A percentile compares a stretch with the other conserved stretches of the same genome.
These are phyloP conservation scores for Podaxis mareebaensis DNA, from an alignment of 768 basidiomycete species.

Conservation along the genomic window DNA sequence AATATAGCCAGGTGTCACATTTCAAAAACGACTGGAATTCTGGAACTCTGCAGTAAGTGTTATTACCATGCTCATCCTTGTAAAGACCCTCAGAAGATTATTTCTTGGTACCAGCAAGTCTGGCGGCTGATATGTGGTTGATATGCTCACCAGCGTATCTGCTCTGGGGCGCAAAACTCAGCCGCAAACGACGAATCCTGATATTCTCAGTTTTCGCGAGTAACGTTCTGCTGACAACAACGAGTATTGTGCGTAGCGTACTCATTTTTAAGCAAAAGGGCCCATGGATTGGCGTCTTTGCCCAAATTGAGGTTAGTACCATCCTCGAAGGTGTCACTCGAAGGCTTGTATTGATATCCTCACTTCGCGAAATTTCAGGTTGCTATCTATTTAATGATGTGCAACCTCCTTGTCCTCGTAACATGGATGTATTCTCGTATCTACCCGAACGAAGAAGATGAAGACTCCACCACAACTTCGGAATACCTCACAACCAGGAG, in stretches of 20 bases:
- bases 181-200: slow-evolving; percentile 20
- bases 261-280: slow-evolving; percentile 15
- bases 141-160: slow-evolving; percentile 25
- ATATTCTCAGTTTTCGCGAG: slow-evolving; percentile 26
- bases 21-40: slow-evolving; percentile 3
- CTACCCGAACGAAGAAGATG: not conserved
- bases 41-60: slow-evolving; percentile 15
- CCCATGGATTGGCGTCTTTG: slow-evolving; percentile 9
- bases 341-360: not conserved
- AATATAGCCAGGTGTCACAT: slow-evolving; percentile 6
- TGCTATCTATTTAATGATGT: slow-evolving; percentile 20
- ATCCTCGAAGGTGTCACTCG: not conserved
- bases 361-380: slow-evolving; percentile 4
- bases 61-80: not conserved
- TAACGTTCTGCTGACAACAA: slow-evolving; percentile 21
- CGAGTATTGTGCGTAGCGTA: slow-evolving; percentile 22
- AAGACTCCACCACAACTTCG: not conserved
- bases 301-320: slow-evolving; percentile 23
- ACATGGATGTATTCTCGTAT: slow-evolving; percentile 24
- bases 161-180: slow-evolving; percentile 24
- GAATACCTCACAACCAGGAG: not conserved
- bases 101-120: slow-evolving; percentile 20
- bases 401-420: slow-evolving; percentile 28
- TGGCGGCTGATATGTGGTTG: slow-evolving; percentile 26
- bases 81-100: not conserved